A percentile compares a stretch with the other conserved stretches of the same genome.
Conservation (phyloP, 306 rosid genomes). For the Acacia acuminata region DNA sequence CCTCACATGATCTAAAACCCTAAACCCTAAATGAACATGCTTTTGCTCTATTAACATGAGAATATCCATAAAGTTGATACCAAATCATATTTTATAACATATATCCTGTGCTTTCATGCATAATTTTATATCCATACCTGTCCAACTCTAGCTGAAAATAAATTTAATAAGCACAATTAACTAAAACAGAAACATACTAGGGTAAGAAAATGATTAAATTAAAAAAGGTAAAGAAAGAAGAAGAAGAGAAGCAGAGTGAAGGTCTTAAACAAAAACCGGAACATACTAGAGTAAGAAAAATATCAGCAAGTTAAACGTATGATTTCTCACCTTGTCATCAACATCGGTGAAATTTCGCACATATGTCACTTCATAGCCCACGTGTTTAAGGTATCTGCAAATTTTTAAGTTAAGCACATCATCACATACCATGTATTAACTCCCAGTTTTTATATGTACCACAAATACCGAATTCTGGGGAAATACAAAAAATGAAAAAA, state of each 20-base stretch:
- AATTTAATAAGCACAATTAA: neutral
- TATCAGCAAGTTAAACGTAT: neutral
- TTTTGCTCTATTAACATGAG: neutral
- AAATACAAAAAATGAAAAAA: neutral
- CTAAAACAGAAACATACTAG: neutral
- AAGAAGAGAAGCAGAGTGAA: neutral
- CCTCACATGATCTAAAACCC: neutral
- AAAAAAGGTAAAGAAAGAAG: neutral
- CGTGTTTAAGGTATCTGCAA: conserved; percentile 67
- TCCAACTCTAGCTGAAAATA: neutral
- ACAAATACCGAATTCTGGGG: neutral
- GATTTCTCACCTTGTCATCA: conserved; percentile 85
- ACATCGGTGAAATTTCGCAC: conserved; percentile 97
- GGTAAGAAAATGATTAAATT: neutral
- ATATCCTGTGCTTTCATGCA: neutral
- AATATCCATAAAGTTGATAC: neutral
- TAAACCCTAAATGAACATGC: neutral
- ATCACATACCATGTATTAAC: neutral
- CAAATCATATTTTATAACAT: neutral
- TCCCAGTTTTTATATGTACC: neutral
- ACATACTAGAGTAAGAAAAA: neutral
- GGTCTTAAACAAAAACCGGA: neutral
- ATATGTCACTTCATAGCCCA: conserved; percentile 88
- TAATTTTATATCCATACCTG: neutral
- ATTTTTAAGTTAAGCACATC: conserved; percentile 29